phyloP scores from a whole-genome alignment of 306 rosid genomes.

The Gynostemma pentaphyllum region DNA sequence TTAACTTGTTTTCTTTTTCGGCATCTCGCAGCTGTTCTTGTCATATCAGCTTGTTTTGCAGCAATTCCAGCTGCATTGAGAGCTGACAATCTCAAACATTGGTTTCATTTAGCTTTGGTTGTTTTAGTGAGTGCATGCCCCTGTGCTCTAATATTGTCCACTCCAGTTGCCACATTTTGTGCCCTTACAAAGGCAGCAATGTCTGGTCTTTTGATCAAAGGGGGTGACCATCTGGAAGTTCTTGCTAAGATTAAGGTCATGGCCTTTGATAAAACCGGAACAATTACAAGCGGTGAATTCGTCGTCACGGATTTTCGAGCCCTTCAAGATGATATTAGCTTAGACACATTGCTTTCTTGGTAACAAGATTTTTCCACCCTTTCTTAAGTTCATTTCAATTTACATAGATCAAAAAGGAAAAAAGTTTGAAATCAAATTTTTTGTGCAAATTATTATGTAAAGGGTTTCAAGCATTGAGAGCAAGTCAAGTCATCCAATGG shows the following conservation, averaged over 20 bases:
- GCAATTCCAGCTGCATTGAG: conserved; percentile 45
- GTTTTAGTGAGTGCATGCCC: conserved; percentile 91
- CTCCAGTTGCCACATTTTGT: conserved; percentile 90
- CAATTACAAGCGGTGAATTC: conserved; percentile 84
- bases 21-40: conserved; percentile 48
- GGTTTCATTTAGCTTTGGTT: conserved; percentile 84
- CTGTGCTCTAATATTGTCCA: conserved; percentile 78
- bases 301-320: conserved; percentile 46
- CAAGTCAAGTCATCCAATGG: conserved; percentile 96
- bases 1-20: background rate
- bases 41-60: conserved; percentile 41
- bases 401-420: too few species aligned
- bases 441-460: background rate
- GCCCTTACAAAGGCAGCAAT: conserved; percentile 81
- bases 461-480: conserved; percentile 94
- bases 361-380: background rate
- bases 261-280: conserved; percentile 94
- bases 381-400: too few species aligned
- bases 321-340: conserved; percentile 47
- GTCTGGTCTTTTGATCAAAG: conserved; percentile 82
- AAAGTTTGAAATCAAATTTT: background rate
- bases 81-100: conserved; percentile 32
- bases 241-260: conserved; percentile 57
- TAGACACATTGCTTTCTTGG: conserved; percentile 61
- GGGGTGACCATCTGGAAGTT: conserved; percentile 68